Base-by-base conservation (phyloP, 2,329 filamentous ascomycete genomes). In the Paecilomyces variotii region DNA sequence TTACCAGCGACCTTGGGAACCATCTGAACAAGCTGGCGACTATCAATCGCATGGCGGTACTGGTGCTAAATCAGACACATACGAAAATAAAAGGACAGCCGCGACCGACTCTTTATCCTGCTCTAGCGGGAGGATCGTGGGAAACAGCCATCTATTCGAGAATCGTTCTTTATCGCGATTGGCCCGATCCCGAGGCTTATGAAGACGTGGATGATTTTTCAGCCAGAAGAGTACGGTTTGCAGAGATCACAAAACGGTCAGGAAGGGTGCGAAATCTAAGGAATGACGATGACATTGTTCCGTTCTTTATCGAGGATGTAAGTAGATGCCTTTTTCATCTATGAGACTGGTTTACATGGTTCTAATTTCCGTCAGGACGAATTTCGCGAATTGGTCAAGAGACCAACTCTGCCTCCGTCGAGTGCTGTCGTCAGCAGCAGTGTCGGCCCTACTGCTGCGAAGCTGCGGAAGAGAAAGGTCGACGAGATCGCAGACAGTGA, bases 131-230 rank as follows among this genome's bases (percentile, higher is more conserved):
- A 12, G 80, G 80, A 24, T 84, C 88, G 50, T 97, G 92, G 92
- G 91, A 96, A 61, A 85, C 84, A 62, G 87, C 86, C 32, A 78
- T 96, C 39, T 84, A 85, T 61, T 89, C 85, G 50, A 82, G 91
- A 57, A 72, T 96, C 61, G 87, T 88, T 26, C 73, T 96, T 34
- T 96, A 94, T 72, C 83, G 88, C 66, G 90, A 96, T 75, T 92
- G 84, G 83, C 82, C 79, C 61, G 60, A 55, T 74, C 78, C 65
- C 67, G 72, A 80, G 52, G 73, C 72, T 25, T 61, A 66, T 39
- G 71, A 78, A 58, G 68, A 72, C 19, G 74, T 30, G 7, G 11
- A 54, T n/a, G 52, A 7, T 19, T 12, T 9, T 4, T 7, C 25
- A 14, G 12, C 78, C 26, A 77, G 78, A 60, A 79, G 80, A 63